These are phyloP conservation scores for Heritiera fomes DNA, from an alignment of 345 rosid species.

Conservation along the genomic window DNA sequence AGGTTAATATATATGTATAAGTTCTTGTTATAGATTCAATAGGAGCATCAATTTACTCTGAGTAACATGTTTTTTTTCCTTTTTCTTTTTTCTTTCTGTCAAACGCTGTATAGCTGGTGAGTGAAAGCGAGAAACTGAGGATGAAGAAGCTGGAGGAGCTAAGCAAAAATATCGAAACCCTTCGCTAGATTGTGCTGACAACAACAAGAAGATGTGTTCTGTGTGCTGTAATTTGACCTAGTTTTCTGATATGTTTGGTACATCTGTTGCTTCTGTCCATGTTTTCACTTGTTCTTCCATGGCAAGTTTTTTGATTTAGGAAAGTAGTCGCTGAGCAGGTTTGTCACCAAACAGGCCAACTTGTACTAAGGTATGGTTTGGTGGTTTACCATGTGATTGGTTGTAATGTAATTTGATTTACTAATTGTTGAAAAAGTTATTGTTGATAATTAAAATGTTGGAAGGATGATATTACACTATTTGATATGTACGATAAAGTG, in stretches of 20 bases:
- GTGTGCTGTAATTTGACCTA: conserved; percentile 31
- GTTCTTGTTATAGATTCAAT: not conserved
- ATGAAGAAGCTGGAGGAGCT: conserved; percentile 91
- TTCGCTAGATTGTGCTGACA: conserved; percentile 22
- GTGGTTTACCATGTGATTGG: no score
- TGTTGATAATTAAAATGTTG: no score
- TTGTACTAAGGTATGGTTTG: not conserved
- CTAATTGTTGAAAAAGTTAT: no score
- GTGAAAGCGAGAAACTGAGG: conserved; percentile 79
- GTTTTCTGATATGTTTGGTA: conserved; percentile 18
- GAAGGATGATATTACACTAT: no score
- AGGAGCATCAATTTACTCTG: not conserved
- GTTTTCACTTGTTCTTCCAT: conserved; percentile 10
- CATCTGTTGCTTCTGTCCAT: not conserved
- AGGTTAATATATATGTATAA: conserved; percentile 42
- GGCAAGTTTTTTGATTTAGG: conserved; percentile 23
- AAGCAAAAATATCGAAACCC: conserved; percentile 60
- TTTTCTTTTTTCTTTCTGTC: not conserved
- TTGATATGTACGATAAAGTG: no score
- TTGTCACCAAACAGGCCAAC: not conserved
- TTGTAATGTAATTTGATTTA: no score
- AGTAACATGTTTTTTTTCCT: not conserved
- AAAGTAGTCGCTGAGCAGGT: not conserved
- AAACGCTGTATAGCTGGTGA: conserved; percentile 51
- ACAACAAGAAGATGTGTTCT: conserved; percentile 18